phyloP scores from a whole-genome alignment of 306 rosid genomes.

The Trichosanthes truncata region DNA sequence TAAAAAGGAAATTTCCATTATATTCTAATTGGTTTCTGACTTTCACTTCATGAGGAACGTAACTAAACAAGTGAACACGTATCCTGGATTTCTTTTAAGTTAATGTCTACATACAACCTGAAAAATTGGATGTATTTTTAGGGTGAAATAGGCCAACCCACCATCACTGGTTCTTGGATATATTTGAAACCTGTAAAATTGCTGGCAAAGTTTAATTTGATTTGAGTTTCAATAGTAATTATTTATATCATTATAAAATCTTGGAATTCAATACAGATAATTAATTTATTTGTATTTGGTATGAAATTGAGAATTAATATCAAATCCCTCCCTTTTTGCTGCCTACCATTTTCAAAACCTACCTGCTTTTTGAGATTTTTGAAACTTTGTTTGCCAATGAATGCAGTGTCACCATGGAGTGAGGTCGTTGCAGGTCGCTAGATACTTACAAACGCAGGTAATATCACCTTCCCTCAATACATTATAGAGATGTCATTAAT shows the following conservation, averaged over 20 bases:
- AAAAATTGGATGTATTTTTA: neutral
- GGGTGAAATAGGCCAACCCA: neutral
- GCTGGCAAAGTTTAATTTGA: neutral
- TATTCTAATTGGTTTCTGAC: neutral
- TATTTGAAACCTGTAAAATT: neutral
- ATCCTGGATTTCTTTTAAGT: neutral
- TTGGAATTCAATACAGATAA: neutral
- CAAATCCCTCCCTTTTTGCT: neutral
- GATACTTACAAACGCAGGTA: constrained; percentile 90
- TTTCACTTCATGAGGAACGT: neutral
- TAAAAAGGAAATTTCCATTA: neutral
- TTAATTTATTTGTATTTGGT: neutral
- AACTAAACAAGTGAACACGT: neutral
- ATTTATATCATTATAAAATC: neutral
- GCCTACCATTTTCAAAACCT: neutral
- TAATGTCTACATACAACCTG: neutral
- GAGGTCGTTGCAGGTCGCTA: constrained; percentile 83
- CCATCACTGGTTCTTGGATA: neutral
- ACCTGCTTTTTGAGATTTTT: neutral
- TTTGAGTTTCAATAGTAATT: neutral
- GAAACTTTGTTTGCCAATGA: neutral
- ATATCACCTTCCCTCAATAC: neutral
- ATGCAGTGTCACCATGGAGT: constrained; percentile 94
- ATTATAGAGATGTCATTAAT: neutral
- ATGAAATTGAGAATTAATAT: neutral